A percentile compares a stretch with the other conserved stretches of the same genome.
Evolutionary conservation across 2,329 filamentous ascomycete genomes (phyloP).

Genomic region (Teratosphaeria zuluensis): DNA sequence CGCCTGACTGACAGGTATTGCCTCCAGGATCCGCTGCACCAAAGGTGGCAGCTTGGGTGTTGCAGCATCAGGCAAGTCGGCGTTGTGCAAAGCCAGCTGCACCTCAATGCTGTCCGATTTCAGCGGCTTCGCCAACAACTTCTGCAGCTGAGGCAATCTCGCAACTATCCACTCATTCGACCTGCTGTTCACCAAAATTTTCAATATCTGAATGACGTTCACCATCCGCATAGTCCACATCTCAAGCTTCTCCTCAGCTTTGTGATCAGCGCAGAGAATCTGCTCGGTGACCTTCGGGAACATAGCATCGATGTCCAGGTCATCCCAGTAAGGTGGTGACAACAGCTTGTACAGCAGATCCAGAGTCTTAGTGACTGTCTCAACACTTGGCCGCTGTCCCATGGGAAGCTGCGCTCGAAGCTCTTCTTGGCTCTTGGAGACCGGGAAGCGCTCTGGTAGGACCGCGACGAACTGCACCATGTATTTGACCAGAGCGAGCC

Average conservation of each 20-base stretch:
- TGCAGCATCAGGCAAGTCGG: conserved; percentile 59
- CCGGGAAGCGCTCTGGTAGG: conserved; percentile 72
- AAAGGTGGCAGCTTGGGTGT: conserved; percentile 57
- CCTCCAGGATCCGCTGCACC: conserved; percentile 73
- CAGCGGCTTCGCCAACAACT: conserved; percentile 78
- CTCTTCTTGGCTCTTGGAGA: conserved; percentile 44
- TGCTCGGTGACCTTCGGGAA: conserved; percentile 85
- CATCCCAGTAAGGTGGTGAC: conserved; percentile 80
- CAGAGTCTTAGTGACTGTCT: conserved; percentile 79
- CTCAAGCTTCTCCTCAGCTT: conserved; percentile 45
- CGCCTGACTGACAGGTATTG: conserved; percentile 70
- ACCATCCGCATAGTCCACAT: conserved; percentile 78
- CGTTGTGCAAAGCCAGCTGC: conserved; percentile 78
- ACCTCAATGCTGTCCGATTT: conserved; percentile 84
- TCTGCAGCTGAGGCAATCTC: conserved; percentile 69
- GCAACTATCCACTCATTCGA: conserved; percentile 81
- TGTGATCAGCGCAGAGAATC: conserved; percentile 64
- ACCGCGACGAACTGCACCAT: conserved; percentile 91
- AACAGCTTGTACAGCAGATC: conserved; percentile 73
- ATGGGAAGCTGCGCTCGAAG: conserved; percentile 28
- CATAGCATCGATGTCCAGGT: conserved; percentile 73
- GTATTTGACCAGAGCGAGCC: conserved; percentile 83
- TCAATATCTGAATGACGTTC: conserved; percentile 86
- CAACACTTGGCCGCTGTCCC: conserved; percentile 46
- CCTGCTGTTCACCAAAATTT: conserved; percentile 80